Base-by-base conservation (phyloP, 1,139 yeast species). In the Casaregolazyma lundiana region DNA sequence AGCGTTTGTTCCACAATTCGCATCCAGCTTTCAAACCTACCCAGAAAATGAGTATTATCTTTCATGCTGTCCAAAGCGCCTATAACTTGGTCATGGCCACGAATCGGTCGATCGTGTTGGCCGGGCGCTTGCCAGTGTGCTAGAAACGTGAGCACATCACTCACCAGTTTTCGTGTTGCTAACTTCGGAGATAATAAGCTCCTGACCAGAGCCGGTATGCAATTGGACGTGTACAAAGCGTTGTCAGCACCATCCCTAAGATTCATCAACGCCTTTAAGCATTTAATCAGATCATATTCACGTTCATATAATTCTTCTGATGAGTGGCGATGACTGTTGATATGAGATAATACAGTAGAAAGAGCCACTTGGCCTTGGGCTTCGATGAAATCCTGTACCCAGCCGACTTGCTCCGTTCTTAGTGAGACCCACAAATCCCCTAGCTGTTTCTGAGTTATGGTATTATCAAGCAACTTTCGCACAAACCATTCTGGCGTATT, bases 311-410 rank as follows among this genome's bases (percentile, higher is more conserved):
- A 67, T 8, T 66, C 71, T 24, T 72, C 76, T 3, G 61, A 48
- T 44, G 62, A 56, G 34, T 66, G 63, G 15, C 58, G 50, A 19
- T 65, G 54, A 40, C 59, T 58, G 50, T 70, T 70, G 47, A 74
- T 60, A 48, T 76, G 78, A 45, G 71, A 69, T 24, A 80, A 61
- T 2, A 80, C 79, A 29, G 80, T 79, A 22, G 84, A 78, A 48
- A 92, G 73, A 1, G 95, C 90, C 2, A 88, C 80, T 51, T 88
- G 96, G 41, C 98, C 98, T 64, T 92, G 97, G 49, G 81, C 78
- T 49, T 81, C 84, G 48, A 88, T 75, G 52, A 92, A 92, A 30
- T 74, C 77, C 48, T 83, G 76, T 1, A 90, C 96, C 98, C 98
- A 92, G 50, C 77, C 83, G 37, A 92, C 76, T 37, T 95, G 95